Evolutionary conservation across 2,329 filamentous ascomycete species (phyloP).

Genomic region (Diplodia seriata): DNA sequence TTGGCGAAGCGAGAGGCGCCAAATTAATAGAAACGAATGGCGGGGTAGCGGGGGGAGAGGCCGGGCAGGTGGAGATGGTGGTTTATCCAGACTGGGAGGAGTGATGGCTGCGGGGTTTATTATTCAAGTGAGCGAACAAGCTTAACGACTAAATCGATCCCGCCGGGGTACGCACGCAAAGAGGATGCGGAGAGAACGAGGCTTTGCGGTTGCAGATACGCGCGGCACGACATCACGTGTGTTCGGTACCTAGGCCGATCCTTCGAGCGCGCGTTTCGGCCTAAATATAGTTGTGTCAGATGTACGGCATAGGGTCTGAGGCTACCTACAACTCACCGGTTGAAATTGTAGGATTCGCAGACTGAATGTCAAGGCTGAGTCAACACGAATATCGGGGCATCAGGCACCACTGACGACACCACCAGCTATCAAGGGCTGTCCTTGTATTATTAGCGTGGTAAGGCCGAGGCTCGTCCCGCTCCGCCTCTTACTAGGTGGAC

Average conservation of each 20-base stretch:
- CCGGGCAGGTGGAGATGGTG: too few relatives aligned
- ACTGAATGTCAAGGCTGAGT: neutral
- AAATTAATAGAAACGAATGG: too few relatives aligned
- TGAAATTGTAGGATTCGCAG: neutral
- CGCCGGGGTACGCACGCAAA: neutral
- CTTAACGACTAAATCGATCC: neutral
- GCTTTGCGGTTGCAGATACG: constrained; percentile 2
- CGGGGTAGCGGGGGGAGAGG: neutral
- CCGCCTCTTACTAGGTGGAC: neutral
- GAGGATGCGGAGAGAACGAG: neutral
- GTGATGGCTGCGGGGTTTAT: too few relatives aligned
- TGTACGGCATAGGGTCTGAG: neutral
- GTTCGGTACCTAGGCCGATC: neutral
- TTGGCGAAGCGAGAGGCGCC: too few relatives aligned
- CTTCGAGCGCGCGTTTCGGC: neutral
- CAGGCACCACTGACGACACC: neutral
- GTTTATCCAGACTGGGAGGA: too few relatives aligned
- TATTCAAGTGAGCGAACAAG: neutral
- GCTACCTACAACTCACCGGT: neutral
- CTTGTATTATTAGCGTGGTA: neutral
- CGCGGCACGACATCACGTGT: neutral
- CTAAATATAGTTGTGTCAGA: neutral
- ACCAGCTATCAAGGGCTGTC: neutral
- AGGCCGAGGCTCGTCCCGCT: neutral
- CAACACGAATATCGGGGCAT: neutral